These are phyloP conservation scores for Erythrophleum ivorense DNA, from an alignment of 331 rosid genomes.

Conservation along the genomic window DNA sequence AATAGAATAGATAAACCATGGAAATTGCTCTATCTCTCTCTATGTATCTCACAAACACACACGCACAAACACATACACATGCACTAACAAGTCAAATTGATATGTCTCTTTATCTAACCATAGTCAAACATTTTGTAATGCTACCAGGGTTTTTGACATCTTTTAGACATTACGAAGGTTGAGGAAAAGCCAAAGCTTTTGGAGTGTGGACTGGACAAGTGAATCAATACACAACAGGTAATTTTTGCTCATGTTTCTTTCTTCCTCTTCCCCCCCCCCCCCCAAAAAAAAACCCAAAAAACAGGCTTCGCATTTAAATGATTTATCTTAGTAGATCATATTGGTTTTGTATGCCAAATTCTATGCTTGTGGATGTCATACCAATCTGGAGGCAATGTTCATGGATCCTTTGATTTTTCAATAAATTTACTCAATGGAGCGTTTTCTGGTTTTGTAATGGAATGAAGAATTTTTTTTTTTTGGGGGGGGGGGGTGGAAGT, in stretches of 20 bases:
- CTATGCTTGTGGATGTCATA: conserved; percentile 15
- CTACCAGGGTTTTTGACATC: background rate
- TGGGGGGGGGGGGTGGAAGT: too few relatives aligned
- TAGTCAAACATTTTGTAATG: background rate
- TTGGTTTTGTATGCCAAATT: conserved; percentile 8
- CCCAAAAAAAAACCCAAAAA: too few relatives aligned
- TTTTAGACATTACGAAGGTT: conserved; percentile 2
- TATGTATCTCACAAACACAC: background rate
- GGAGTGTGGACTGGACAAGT: background rate
- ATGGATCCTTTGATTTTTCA: background rate
- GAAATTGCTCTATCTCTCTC: background rate
- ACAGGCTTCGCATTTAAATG: conserved; percentile 11
- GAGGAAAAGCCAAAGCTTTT: conserved; percentile 2
- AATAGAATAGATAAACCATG: background rate
- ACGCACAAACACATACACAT: background rate
- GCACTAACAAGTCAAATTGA: background rate
- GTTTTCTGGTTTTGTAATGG: conserved; percentile 18
- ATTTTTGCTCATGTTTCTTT: background rate
- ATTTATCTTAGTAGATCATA: conserved; percentile 12
- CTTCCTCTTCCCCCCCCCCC: background rate
- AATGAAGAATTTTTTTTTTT: background rate
- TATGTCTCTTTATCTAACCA: background rate
- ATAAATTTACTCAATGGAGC: conserved; percentile 29
- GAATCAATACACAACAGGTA: background rate
- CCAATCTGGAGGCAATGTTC: conserved; percentile 2